phyloP scores from a whole-genome alignment of 2,329 filamentous ascomycete genomes.

The Colletotrichum theobromicola region DNA sequence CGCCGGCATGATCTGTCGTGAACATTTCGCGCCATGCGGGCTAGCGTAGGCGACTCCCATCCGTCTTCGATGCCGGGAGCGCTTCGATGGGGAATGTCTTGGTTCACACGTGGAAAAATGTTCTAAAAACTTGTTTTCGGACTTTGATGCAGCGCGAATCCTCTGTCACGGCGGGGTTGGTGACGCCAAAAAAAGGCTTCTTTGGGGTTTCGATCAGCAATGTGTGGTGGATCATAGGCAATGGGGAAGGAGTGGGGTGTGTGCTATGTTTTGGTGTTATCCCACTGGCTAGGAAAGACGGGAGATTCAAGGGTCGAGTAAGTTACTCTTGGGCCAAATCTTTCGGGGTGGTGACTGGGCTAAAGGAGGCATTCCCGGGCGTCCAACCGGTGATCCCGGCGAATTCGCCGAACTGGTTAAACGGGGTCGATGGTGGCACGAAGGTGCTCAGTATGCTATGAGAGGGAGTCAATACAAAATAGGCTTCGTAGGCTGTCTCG shows the following conservation, averaged over 20 bases:
- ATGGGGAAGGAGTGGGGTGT: background rate
- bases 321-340: background rate
- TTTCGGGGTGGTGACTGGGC: background rate
- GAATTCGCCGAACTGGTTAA: background rate
- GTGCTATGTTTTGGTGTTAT: background rate
- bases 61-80: background rate
- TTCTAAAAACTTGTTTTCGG: background rate
- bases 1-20: background rate
- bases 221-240: background rate
- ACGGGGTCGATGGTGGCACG: background rate
- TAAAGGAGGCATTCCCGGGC: background rate
- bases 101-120: background rate
- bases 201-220: background rate
- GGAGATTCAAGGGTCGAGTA: accelerated
- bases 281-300: background rate
- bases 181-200: background rate
- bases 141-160: background rate
- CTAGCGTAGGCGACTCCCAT: background rate
- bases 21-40: background rate
- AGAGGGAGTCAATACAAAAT: too few relatives aligned
- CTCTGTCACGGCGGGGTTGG: background rate
- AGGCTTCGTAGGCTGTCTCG: too few relatives aligned
- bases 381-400: background rate
- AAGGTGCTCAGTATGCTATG: too few relatives aligned
- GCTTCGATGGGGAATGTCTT: background rate